Evolutionary conservation across 140 eudicot genomes (phyloP).

Genomic region (Oenanthe javanica): DNA sequence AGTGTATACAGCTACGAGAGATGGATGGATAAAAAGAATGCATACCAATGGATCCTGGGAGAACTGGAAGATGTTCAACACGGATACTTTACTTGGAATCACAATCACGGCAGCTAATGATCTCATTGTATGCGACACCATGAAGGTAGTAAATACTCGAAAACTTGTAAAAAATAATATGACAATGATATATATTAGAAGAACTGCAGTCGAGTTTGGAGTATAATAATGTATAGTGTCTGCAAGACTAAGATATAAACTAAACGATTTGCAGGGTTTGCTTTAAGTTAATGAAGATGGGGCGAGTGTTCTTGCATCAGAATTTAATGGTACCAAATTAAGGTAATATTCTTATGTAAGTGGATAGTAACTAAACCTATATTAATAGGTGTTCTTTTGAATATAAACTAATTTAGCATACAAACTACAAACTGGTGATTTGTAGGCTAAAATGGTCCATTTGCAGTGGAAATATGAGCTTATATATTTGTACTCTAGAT

Average conservation of each 20-base stretch:
- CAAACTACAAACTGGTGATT: neutral
- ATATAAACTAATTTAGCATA: neutral
- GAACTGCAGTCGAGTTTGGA: neutral
- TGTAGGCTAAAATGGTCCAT: neutral
- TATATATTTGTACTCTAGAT: neutral
- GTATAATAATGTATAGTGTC: neutral
- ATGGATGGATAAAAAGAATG: slow-evolving; percentile 81
- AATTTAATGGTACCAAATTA: slow-evolving; percentile 40
- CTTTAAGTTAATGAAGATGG: slow-evolving; percentile 45
- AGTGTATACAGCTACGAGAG: slow-evolving; percentile 74
- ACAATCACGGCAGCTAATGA: slow-evolving; percentile 38
- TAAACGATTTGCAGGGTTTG: slow-evolving; percentile 41
- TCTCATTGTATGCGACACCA: slow-evolving; percentile 56
- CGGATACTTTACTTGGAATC: slow-evolving; percentile 47
- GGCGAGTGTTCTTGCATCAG: slow-evolving; percentile 30
- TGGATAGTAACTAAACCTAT: slow-evolving; percentile 27
- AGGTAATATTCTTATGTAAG: slow-evolving; percentile 37
- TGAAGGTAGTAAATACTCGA: slow-evolving; percentile 28
- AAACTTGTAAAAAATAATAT: neutral
- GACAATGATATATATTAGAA: neutral
- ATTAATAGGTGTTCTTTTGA: neutral
- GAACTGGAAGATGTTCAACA: slow-evolving; percentile 42
- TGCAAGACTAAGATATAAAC: neutral
- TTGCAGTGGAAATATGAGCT: neutral
- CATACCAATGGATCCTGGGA: slow-evolving; percentile 65